Conservation (phyloP, 1,284 basidiomycete species). For the Ustilago hordei region DNA sequence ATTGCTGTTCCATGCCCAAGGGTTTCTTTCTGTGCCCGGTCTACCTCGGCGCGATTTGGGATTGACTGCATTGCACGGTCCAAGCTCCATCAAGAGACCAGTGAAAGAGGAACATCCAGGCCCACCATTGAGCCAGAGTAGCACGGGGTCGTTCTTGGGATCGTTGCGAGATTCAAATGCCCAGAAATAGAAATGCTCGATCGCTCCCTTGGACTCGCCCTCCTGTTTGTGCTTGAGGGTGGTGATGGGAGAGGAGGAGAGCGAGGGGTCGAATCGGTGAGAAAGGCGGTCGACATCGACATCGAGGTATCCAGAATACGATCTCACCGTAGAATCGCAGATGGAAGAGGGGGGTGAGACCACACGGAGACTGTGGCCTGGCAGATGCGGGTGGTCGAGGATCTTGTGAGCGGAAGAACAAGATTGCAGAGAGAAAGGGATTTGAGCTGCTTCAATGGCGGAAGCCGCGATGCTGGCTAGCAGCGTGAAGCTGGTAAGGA, state of each 20-base stretch:
- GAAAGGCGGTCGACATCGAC: constrained; percentile 64
- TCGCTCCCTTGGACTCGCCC: constrained; percentile 48
- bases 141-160: constrained; percentile 60
- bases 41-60: constrained; percentile 38
- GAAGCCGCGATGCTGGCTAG: constrained; percentile 24
- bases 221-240: constrained; percentile 32
- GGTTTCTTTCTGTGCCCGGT: constrained; percentile 59
- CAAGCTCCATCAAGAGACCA: constrained; percentile 67
- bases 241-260: constrained; percentile 13
- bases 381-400: constrained; percentile 58
- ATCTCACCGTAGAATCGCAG: constrained; percentile 57
- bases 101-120: constrained; percentile 66
- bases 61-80: constrained; percentile 64
- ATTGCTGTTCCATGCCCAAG: constrained; percentile 64
- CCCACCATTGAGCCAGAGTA: constrained; percentile 68
- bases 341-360: constrained; percentile 49
- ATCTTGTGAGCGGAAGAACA: constrained; percentile 4
- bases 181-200: constrained; percentile 70
- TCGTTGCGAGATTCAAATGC: constrained; percentile 65
- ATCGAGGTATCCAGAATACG: constrained; percentile 68
- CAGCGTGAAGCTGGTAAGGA: constrained; percentile 3
- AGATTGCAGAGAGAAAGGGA: constrained; percentile 35
- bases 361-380: constrained; percentile 66
- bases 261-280: constrained; percentile 7
- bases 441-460: constrained; percentile 32